Conservation (phyloP, 495 filamentous ascomycete species). For the Parachaetomium inaequale region DNA sequence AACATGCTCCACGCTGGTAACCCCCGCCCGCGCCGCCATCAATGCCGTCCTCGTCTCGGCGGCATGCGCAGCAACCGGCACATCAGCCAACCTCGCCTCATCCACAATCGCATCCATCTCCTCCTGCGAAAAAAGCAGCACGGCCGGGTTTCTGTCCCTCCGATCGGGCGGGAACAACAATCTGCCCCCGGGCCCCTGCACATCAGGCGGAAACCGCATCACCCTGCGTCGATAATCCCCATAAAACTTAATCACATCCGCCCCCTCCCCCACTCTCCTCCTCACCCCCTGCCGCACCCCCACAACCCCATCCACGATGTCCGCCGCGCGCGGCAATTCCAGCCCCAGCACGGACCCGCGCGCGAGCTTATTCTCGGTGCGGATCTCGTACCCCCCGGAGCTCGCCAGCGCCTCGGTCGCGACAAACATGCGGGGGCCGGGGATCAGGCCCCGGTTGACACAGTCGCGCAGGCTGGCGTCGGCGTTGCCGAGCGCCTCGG, state of each 20-base stretch:
- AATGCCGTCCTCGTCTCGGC: conserved; percentile 40
- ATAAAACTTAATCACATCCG: conserved; percentile 53
- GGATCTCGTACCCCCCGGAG: conserved; percentile 47
- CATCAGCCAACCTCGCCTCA: conserved; percentile 39
- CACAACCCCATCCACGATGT: conserved; percentile 44
- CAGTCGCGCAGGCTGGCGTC: conserved; percentile 45
- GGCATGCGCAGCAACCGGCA: conserved; percentile 48
- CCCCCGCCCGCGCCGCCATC: conserved; percentile 48
- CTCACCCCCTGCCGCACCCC: conserved; percentile 47
- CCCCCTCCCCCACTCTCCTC: conserved; percentile 46
- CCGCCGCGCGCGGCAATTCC: conserved; percentile 38
- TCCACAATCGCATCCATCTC: conserved; percentile 52
- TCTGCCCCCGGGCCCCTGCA: conserved; percentile 21
- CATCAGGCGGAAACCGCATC: conserved; percentile 42
- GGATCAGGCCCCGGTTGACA: conserved; percentile 49
- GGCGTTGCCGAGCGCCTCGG: conserved; percentile 44
- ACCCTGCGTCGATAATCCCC: conserved; percentile 49
- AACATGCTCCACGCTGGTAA: conserved; percentile 51
- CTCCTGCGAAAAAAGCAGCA: conserved; percentile 42
- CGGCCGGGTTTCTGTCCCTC: conserved; percentile 39
- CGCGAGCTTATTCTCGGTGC: conserved; percentile 39
- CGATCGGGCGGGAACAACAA: conserved; percentile 25
- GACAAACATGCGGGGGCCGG: conserved; percentile 51
- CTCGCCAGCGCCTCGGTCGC: conserved; percentile 49
- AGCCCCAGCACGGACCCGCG: conserved; percentile 6